Base-by-base conservation (phyloP, 805 yeast species). In the Pichia deserticola region DNA sequence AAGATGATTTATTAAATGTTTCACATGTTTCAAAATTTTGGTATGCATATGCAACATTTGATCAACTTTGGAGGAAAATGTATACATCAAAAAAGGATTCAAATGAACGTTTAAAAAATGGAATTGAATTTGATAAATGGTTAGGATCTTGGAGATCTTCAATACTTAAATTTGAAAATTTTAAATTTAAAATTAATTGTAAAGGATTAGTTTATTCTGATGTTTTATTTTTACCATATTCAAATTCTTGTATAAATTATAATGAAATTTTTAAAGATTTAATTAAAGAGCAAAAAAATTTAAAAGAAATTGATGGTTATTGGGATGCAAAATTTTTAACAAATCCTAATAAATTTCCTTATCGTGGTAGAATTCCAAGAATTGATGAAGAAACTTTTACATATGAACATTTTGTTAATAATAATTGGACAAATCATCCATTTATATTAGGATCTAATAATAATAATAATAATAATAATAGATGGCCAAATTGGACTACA, bases 81-180 rank as follows among this genome's bases (percentile, higher is more conserved):
- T 81, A 82, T 59, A 67, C 75, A 36, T 50, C 56, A 13, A 50
- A 54, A 29, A 52, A 57, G 28, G 45, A 42, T 2, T 20, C 20
- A 20, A 39, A 41, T 15, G 35, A 44, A 29, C 25, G 58, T 10
- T 8, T 4, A 15, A 15, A n/a, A 13, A 13, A 20, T 3, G 40
- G 38, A 44, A 54, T 30, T 44, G 53, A 11, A 40, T 62, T 40
- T 55, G 54, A 53, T 2, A 55, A 56, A 35, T 89, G 97, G 97
- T 62, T 59, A 33, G 96, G 97, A 0, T 77, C 89, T 2, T 89
- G 97, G 97, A 75, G 90, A 56, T 68, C 76, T 37, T 81, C 92
- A 3, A 68, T 77, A 35, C 64, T 80, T 53, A 61, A 66, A 0
- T 53, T 73, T 7, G 58, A 66, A 5, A 59, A 56, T 8, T 51